phyloP scores from a whole-genome alignment of 177 flowering plant genomes.

The Telopea speciosissima region DNA sequence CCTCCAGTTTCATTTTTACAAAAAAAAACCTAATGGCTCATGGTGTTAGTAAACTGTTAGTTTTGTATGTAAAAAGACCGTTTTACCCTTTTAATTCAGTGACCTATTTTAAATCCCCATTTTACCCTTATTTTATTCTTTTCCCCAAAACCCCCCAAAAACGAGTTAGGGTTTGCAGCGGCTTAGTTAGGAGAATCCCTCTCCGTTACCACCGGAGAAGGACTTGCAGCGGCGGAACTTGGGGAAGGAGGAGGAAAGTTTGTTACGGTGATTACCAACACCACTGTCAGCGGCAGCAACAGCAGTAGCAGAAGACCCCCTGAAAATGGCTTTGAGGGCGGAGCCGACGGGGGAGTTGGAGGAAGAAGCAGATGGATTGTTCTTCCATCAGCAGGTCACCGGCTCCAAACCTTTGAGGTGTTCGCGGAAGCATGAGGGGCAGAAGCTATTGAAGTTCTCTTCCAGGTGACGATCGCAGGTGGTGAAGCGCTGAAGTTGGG shows the following conservation, averaged over 20 bases:
- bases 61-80: no score
- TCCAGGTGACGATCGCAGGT: slow-evolving; percentile 67
- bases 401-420: slow-evolving; percentile 64
- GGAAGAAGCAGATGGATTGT: slow-evolving; percentile 6
- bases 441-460: slow-evolving; percentile 62
- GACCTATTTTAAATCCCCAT: no score
- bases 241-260: slow-evolving; percentile 16
- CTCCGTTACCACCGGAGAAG: slow-evolving; percentile 31
- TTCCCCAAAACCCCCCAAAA: no score
- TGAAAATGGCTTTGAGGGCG: slow-evolving; percentile 20
- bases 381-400: slow-evolving; percentile 2
- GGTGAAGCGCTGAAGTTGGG: slow-evolving; percentile 32
- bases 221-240: slow-evolving; percentile 56
- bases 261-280: neutral
- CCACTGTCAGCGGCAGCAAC: neutral
- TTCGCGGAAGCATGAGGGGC: slow-evolving; percentile 76
- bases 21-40: no score
- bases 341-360: slow-evolving; percentile 7
- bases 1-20: no score
- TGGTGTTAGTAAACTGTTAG: no score
- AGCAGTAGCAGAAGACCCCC: neutral
- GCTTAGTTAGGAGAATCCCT: slow-evolving; percentile 17
- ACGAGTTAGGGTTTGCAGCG: no score
- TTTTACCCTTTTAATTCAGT: no score
- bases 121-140: no score